These are phyloP conservation scores for Naganishia vaughanmartiniae DNA, from an alignment of 768 basidiomycete genomes.

Conservation along the genomic window DNA sequence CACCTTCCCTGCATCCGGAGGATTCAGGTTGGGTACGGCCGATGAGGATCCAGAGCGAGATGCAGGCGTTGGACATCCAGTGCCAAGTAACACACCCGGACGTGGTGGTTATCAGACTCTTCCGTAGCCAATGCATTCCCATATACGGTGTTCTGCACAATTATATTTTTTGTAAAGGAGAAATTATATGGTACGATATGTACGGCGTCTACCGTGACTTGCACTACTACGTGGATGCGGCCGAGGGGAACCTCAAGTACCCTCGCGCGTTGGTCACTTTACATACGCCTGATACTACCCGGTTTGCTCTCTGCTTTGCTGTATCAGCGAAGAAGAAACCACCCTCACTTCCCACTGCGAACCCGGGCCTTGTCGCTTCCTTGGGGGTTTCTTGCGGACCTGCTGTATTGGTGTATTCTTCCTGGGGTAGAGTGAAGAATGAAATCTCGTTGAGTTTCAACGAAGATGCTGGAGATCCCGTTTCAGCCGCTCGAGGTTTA, in stretches of 20 bases:
- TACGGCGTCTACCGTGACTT: background rate
- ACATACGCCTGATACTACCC: constrained; percentile 9
- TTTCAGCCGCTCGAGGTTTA: background rate
- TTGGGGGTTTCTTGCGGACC: background rate
- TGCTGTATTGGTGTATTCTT: constrained; percentile 1
- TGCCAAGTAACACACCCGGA: constrained; percentile 9
- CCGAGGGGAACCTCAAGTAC: background rate
- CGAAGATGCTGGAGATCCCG: background rate
- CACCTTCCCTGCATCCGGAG: constrained; percentile 3
- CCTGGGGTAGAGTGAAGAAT: constrained; percentile 24
- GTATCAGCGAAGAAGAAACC: constrained; percentile 25
- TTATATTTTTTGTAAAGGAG: background rate
- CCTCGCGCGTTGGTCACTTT: constrained; percentile 14
- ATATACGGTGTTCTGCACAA: background rate
- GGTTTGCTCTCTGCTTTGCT: background rate
- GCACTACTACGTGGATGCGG: background rate
- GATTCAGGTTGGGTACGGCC: constrained; percentile 10
- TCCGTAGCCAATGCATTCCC: background rate
- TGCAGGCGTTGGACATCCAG: constrained; percentile 15
- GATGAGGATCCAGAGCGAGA: constrained; percentile 19
- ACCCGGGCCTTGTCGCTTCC: background rate
- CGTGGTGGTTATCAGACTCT: constrained; percentile 20
- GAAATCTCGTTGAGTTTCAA: constrained; percentile 7
- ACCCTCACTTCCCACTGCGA: constrained; percentile 29
- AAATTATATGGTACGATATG: background rate